Evolutionary conservation across 176 grass and related monocot genomes (phyloP).

Genomic region (Carex littledalei): DNA sequence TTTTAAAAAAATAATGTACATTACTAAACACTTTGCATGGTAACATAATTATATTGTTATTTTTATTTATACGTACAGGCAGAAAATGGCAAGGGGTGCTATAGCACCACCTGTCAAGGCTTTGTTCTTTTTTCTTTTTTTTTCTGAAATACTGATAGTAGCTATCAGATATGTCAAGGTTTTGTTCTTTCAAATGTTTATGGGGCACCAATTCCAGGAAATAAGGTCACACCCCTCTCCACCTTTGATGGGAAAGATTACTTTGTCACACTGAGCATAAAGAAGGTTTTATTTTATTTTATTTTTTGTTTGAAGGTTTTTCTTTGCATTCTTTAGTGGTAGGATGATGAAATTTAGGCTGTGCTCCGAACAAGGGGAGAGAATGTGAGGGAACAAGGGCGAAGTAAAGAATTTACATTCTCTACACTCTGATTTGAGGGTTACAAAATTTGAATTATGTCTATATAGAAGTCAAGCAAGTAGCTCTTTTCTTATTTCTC

Average conservation of each 20-base stretch:
- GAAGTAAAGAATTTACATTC: too few species aligned
- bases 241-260: neutral
- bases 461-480: too few species aligned
- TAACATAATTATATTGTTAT: neutral
- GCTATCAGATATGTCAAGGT: neutral
- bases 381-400: too few species aligned
- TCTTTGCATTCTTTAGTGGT: neutral
- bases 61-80: neutral
- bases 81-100: neutral
- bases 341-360: too few species aligned
- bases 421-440: too few species aligned
- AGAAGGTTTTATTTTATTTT: neutral
- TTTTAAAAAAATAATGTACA: neutral
- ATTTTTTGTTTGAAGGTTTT: neutral
- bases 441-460: too few species aligned
- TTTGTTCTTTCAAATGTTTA: conserved; percentile 6
- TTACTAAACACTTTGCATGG: too few species aligned
- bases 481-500: too few species aligned
- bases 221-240: neutral
- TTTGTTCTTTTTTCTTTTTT: neutral
- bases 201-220: neutral
- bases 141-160: too few species aligned
- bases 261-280: conserved; percentile 6
- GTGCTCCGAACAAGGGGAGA: too few species aligned
- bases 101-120: neutral